Evolutionary conservation across 352 stramenopile genomes (phyloP).

Genomic region (Pythium scleroteichum): DNA sequence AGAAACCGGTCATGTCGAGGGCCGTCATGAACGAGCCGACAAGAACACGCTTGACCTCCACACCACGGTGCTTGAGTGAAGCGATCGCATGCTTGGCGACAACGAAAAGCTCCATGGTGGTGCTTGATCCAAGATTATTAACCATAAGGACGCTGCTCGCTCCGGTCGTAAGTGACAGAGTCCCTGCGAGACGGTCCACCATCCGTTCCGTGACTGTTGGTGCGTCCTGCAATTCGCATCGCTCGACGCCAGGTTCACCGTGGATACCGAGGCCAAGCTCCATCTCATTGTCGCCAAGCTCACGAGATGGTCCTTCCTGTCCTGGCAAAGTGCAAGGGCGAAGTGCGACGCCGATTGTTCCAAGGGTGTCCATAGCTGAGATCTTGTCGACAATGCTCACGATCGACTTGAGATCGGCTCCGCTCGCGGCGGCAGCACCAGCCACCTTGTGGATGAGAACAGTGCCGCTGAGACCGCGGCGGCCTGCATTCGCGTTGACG

Average conservation of each 20-base stretch:
- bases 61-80: constrained; percentile 51
- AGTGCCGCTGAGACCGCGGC: constrained; percentile 95
- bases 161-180: constrained; percentile 40
- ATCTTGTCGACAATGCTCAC: constrained; percentile 68
- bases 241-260: constrained; percentile 87
- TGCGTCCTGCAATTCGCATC: constrained; percentile 56
- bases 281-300: constrained; percentile 67
- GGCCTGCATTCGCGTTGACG: constrained; percentile 94
- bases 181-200: constrained; percentile 51
- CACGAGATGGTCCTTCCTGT: constrained; percentile 58
- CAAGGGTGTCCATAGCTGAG: constrained; percentile 65
- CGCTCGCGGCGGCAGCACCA: constrained; percentile 85
- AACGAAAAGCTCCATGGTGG: constrained; percentile 96
- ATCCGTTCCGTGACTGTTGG: constrained; percentile 50
- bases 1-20: constrained; percentile 97
- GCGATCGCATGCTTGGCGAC: constrained; percentile 83
- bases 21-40: constrained; percentile 97
- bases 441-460: constrained; percentile 97
- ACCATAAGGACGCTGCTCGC: constrained; percentile 86
- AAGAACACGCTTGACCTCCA: constrained; percentile 86
- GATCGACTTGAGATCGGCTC: constrained; percentile 74
- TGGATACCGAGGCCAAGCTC: constrained; percentile 97
- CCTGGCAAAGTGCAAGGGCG: constrained; percentile 95
- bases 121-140: constrained; percentile 96
- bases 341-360: constrained; percentile 95